Conservation (phyloP, 164 flowering plant genomes). For the grape (Vitis vinifera) region ASM3070453v1 NC_081812.1:18867001-18867500, state of each 20-base stretch:
- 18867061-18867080: constrained; percentile 88
- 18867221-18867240: background rate
- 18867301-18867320: too few relatives aligned
- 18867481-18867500: background rate
- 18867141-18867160: constrained; percentile 16
- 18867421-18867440: too few relatives aligned
- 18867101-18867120: constrained; percentile 78
- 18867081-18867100: constrained; percentile 68
- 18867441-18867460: too few relatives aligned
- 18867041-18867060: constrained; percentile 79
- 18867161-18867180: background rate
- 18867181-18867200: background rate
- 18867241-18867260: background rate
- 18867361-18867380: too few relatives aligned
- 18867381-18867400: too few relatives aligned
- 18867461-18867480: too few relatives aligned
- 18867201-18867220: too few relatives aligned
- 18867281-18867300: background rate
- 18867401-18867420: too few relatives aligned
- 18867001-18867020: constrained; percentile 87
- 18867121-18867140: constrained; percentile 70
- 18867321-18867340: too few relatives aligned
- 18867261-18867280: background rate
- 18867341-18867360: too few relatives aligned
- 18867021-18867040: constrained; percentile 84